Conservation (phyloP, 768 basidiomycete genomes). For the Termitomyces sp. region DNA sequence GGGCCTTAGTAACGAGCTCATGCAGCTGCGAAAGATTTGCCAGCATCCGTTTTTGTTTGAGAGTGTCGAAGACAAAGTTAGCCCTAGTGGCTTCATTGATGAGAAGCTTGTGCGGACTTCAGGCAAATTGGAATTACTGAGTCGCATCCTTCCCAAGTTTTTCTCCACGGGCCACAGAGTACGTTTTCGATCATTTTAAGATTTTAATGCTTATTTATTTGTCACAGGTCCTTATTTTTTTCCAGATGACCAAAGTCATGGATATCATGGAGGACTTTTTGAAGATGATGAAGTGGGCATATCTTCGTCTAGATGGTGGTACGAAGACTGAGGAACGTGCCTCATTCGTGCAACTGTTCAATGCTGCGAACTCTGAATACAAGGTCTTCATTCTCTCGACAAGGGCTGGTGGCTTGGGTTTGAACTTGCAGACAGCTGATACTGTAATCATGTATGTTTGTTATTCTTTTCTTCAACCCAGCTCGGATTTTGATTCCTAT, state of each 20-base stretch:
- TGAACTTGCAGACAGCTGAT: slow-evolving; percentile 95
- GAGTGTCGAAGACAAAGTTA: slow-evolving; percentile 91
- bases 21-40: slow-evolving; percentile 97
- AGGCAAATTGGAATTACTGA: slow-evolving; percentile 91
- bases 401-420: slow-evolving; percentile 85
- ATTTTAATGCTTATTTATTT: slow-evolving; percentile 3
- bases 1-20: slow-evolving; percentile 89
- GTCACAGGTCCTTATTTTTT: slow-evolving; percentile 89
- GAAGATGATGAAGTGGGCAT: slow-evolving; percentile 79
- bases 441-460: slow-evolving; percentile 85
- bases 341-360: slow-evolving; percentile 79
- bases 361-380: slow-evolving; percentile 82
- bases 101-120: slow-evolving; percentile 81
- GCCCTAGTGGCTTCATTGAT: slow-evolving; percentile 74
- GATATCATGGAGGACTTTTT: slow-evolving; percentile 96
- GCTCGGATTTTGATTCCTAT: slow-evolving; percentile 7
- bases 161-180: slow-evolving; percentile 90
- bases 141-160: slow-evolving; percentile 90
- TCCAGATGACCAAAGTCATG: slow-evolving; percentile 99
- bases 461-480: not conserved
- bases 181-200: slow-evolving; percentile 14
- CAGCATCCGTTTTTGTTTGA: slow-evolving; percentile 97
- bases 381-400: slow-evolving; percentile 93
- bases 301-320: slow-evolving; percentile 91
- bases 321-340: slow-evolving; percentile 96